Percentiles rank a stretch among this genome's conserved stretches.
Conservation (phyloP, 192 early-diverging fungal genomes). For the Coemansia asiatica region DNA sequence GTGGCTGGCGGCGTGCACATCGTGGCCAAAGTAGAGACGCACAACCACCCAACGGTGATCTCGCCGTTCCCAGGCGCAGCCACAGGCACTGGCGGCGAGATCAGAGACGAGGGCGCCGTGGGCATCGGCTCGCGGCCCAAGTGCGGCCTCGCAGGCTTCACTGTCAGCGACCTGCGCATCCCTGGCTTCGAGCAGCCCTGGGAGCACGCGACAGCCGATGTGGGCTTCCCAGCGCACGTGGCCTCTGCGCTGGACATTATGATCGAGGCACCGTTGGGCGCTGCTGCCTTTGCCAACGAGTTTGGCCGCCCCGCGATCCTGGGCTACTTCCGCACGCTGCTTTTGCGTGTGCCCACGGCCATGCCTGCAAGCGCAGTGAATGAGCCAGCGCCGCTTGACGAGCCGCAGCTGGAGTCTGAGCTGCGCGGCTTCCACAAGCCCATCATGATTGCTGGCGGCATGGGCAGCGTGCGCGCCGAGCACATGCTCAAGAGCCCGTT, state of each 20-base stretch:
- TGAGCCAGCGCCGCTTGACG: conserved; percentile 41
- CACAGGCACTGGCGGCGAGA: conserved; percentile 98
- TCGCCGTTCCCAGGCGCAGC: conserved; percentile 98
- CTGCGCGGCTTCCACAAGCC: conserved; percentile 98
- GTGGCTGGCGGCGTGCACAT: conserved; percentile 68
- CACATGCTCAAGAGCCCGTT: conserved; percentile 90
- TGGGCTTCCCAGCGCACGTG: conserved; percentile 86
- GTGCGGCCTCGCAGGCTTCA: conserved; percentile 92
- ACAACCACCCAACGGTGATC: conserved; percentile 99
- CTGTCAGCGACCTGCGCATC: conserved; percentile 92
- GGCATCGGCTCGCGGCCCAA: conserved; percentile 95
- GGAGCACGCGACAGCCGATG: conserved; percentile 68
- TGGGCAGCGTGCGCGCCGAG: conserved; percentile 88
- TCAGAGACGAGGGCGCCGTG: conserved; percentile 98
- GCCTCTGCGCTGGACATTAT: conserved; percentile 95
- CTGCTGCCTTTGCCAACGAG: conserved; percentile 99
- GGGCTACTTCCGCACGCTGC: conserved; percentile 97
- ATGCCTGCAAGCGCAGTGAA: conserved; percentile 13
- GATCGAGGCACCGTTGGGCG: conserved; percentile 96
- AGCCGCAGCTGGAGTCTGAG: conserved; percentile 59
- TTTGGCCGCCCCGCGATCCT: conserved; percentile 93
- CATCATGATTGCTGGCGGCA: conserved; percentile 98
- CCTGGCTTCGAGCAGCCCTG: conserved; percentile 90
- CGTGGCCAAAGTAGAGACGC: conserved; percentile 97
- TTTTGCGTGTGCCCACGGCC: conserved; percentile 45